Conservation (phyloP, 2,329 filamentous ascomycete species). For the Scolecobasidium constrictum region DNA sequence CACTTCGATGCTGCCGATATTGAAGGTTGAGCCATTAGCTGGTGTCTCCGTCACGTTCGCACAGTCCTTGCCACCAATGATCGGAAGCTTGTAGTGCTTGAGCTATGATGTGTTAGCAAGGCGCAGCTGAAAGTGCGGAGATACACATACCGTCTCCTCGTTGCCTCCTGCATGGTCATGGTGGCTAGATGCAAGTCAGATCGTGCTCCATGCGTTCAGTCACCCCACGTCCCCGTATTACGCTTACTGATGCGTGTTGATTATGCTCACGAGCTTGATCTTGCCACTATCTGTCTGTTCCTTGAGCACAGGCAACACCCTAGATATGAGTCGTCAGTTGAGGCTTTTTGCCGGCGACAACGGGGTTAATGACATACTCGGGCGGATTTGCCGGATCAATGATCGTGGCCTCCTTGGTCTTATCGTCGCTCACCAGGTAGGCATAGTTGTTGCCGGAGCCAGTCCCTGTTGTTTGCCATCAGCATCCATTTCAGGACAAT, state of each 20-base stretch:
- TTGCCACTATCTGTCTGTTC: conserved; percentile 58
- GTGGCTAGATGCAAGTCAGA: conserved; percentile 57
- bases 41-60: conserved; percentile 69
- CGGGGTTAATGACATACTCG: conserved; percentile 46
- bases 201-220: too few relatives aligned
- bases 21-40: conserved; percentile 63
- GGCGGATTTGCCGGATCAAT: conserved; percentile 71
- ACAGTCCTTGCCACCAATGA: conserved; percentile 85
- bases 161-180: conserved; percentile 94
- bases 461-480: too few relatives aligned
- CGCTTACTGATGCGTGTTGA: conserved; percentile 93
- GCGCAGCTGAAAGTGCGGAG: neutral
- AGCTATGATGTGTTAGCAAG: conserved; percentile 29
- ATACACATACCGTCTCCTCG: conserved; percentile 53
- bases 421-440: conserved; percentile 47
- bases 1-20: conserved; percentile 71
- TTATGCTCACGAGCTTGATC: conserved; percentile 77
- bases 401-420: conserved; percentile 44
- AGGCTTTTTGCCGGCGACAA: too few relatives aligned
- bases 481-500: conserved; percentile 5
- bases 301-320: conserved; percentile 56
- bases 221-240: neutral
- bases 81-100: conserved; percentile 52
- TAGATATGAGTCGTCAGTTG: conserved; percentile 24
- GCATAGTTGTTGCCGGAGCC: conserved; percentile 75